Evolutionary conservation across 331 rosid species (phyloP).

Genomic region (Rosa hybrid): DNA sequence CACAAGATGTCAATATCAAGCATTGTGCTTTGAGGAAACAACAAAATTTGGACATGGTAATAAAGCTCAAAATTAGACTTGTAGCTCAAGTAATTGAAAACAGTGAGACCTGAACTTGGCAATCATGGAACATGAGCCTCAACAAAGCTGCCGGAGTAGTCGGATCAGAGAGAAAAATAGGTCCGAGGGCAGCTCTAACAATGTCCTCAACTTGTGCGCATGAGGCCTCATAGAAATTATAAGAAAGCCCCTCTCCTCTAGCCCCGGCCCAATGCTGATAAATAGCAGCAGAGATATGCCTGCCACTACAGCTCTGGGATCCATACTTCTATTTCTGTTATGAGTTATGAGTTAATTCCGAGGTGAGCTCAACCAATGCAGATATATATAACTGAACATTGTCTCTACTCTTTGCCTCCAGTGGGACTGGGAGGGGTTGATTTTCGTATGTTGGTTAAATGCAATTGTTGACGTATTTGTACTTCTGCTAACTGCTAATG

Average conservation of each 20-base stretch:
- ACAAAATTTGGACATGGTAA: neutral
- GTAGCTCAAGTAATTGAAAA: neutral
- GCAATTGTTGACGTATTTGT: neutral
- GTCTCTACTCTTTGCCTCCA: neutral
- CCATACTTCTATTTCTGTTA: constrained; percentile 17
- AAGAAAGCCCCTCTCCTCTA: constrained; percentile 26
- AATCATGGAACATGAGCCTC: constrained; percentile 48
- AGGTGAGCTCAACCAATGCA: neutral
- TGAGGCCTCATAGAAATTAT: constrained; percentile 32
- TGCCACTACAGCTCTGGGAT: neutral
- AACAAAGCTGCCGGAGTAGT: constrained; percentile 36
- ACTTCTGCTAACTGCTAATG: neutral
- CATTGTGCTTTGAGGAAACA: neutral
- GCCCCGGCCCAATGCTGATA: constrained; percentile 14
- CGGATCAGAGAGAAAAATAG: constrained; percentile 27
- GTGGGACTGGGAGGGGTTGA: neutral
- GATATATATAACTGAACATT: neutral
- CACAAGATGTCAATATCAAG: neutral
- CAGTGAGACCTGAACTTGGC: constrained; percentile 38
- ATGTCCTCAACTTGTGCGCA: constrained; percentile 36
- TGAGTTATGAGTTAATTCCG: neutral
- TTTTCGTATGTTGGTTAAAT: neutral
- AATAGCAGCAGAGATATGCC: constrained; percentile 4
- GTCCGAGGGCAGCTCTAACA: constrained; percentile 17
- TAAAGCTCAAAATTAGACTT: neutral